These are phyloP conservation scores for Aaosphaeria arxii DNA, from an alignment of 2,329 filamentous ascomycete genomes.

Conservation along the genomic window DNA sequence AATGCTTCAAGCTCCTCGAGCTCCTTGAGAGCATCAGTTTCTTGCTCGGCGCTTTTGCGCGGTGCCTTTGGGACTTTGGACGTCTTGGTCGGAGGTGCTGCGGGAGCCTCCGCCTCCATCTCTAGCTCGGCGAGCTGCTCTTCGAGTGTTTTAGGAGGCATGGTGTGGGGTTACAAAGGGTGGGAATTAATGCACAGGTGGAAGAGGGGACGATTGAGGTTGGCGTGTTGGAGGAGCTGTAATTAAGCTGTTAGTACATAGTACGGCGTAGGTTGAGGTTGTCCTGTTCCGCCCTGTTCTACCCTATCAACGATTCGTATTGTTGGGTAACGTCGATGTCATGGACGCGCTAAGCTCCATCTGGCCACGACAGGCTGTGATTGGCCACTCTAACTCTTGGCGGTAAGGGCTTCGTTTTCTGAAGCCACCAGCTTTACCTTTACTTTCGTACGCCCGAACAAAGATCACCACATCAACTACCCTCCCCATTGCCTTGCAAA, in stretches of 20 bases:
- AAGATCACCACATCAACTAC: constrained; percentile 31
- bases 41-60: constrained; percentile 37
- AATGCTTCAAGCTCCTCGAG: constrained; percentile 68
- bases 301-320: no score
- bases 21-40: constrained; percentile 80
- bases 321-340: no score
- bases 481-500: constrained; percentile 1
- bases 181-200: background rate
- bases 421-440: constrained; percentile 20
- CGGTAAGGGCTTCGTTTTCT: constrained; percentile 27
- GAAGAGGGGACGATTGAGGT: background rate
- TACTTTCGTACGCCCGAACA: constrained; percentile 23
- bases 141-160: constrained; percentile 42
- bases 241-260: no score
- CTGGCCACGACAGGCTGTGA: constrained; percentile 3
- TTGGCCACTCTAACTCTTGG: constrained; percentile 15
- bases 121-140: constrained; percentile 48
- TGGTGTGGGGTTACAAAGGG: constrained; percentile 6
- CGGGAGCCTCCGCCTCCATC: constrained; percentile 28
- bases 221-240: no score
- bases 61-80: constrained; percentile 47
- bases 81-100: constrained; percentile 29
- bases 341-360: no score
- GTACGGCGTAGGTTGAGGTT: no score
- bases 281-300: no score